These are phyloP conservation scores for Synchytrium microbalum DNA, from an alignment of 371 early-diverging fungal genomes.

Conservation along the genomic window DNA sequence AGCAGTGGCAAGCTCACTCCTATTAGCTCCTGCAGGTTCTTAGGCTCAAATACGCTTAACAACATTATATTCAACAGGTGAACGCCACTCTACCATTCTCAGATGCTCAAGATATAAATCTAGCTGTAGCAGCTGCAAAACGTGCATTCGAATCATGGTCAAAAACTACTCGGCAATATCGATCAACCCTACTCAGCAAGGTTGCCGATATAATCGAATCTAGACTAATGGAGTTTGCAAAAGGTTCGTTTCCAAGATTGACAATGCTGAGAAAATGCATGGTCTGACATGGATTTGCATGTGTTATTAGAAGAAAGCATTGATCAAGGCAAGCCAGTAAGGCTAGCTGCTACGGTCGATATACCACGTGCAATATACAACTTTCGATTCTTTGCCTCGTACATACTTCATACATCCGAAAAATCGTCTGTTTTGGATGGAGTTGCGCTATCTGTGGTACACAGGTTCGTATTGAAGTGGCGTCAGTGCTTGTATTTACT, in stretches of 20 bases:
- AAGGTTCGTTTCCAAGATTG: too few relatives aligned
- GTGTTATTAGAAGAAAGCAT: neutral
- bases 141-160: constrained; percentile 61
- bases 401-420: constrained; percentile 28
- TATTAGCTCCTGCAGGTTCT: too few relatives aligned
- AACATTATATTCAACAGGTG: constrained; percentile 23
- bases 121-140: constrained; percentile 56
- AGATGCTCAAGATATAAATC: constrained; percentile 47
- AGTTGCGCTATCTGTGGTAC: constrained; percentile 35
- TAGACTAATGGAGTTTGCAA: constrained; percentile 32
- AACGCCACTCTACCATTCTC: constrained; percentile 56
- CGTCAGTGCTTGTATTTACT: too few relatives aligned
- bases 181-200: constrained; percentile 41
- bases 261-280: too few relatives aligned
- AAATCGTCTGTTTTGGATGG: constrained; percentile 31
- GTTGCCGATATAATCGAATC: constrained; percentile 60
- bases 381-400: constrained; percentile 63
- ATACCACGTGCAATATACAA: constrained; percentile 57
- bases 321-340: constrained; percentile 56
- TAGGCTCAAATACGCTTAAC: too few relatives aligned
- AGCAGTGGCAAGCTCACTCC: constrained; percentile 27
- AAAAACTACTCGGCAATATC: constrained; percentile 30
- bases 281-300: too few relatives aligned
- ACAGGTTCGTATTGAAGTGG: constrained; percentile 48
- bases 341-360: constrained; percentile 49